Evolutionary conservation across 306 rosid species (phyloP).

Genomic region (Fragaria vesca): DNA sequence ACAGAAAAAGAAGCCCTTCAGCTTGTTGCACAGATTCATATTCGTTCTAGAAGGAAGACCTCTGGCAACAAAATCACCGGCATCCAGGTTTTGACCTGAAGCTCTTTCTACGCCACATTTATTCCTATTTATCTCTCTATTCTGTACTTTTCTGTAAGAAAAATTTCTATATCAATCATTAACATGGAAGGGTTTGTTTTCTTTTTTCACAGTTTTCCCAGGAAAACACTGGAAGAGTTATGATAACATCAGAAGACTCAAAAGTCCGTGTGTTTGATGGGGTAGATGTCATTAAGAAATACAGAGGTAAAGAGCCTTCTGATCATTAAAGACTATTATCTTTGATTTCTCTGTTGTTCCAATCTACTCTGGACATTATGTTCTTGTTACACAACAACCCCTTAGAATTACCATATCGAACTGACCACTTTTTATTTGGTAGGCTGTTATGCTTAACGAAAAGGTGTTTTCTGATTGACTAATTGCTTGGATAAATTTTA

Average conservation of each 20-base stretch:
- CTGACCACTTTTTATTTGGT: neutral
- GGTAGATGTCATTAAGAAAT: conserved; percentile 49
- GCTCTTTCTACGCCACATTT: conserved; percentile 14
- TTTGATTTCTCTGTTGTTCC: neutral
- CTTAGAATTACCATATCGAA: neutral
- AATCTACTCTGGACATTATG: neutral
- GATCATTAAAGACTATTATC: neutral
- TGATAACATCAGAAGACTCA: conserved; percentile 86
- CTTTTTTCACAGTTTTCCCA: conserved; percentile 53
- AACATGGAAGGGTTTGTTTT: conserved; percentile 3
- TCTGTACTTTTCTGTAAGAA: neutral
- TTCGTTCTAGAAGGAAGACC: conserved; percentile 56
- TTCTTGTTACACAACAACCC: no score
- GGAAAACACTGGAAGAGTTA: conserved; percentile 47
- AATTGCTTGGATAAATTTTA: neutral
- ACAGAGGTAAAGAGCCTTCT: conserved; percentile 51
- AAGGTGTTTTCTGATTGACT: neutral
- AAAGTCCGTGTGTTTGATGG: conserved; percentile 76
- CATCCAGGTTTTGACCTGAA: conserved; percentile 59
- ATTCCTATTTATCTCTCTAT: neutral
- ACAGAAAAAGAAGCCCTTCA: conserved; percentile 56
- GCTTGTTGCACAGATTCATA: conserved; percentile 47
- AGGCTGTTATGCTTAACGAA: neutral
- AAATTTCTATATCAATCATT: conserved; percentile 1
- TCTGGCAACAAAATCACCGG: conserved; percentile 75